Conservation (phyloP, 2,329 filamentous ascomycete species). For the Plectosphaerella sp. region DNA sequence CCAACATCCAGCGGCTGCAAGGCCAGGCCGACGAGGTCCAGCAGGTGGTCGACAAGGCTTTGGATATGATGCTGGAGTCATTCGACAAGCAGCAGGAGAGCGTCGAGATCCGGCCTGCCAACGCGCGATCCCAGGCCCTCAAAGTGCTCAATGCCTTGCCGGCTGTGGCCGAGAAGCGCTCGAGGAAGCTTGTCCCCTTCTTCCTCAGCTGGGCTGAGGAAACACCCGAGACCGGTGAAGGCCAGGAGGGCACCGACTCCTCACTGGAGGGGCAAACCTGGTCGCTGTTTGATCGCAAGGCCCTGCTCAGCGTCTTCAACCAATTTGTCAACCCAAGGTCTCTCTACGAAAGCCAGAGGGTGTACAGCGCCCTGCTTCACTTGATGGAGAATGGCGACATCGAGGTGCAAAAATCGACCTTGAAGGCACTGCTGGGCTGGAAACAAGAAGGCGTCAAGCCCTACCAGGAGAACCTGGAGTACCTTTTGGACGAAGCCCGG, state of each 20-base stretch:
- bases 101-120: slow-evolving; percentile 43
- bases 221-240: slow-evolving; percentile 34
- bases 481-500: slow-evolving; percentile 81
- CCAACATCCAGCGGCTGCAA: slow-evolving; percentile 61
- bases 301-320: slow-evolving; percentile 74
- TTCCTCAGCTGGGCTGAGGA: slow-evolving; percentile 75
- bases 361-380: slow-evolving; percentile 69
- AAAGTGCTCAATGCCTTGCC: slow-evolving; percentile 72
- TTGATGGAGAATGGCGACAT: slow-evolving; percentile 84
- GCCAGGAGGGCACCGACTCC: slow-evolving; percentile 39
- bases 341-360: slow-evolving; percentile 71
- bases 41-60: slow-evolving; percentile 45
- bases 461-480: slow-evolving; percentile 82
- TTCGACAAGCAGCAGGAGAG: slow-evolving; percentile 63
- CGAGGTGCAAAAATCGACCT: slow-evolving; percentile 79
- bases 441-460: slow-evolving; percentile 70
- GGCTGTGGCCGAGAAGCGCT: slow-evolving; percentile 76
- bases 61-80: slow-evolving; percentile 53
- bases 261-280: slow-evolving; percentile 44
- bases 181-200: slow-evolving; percentile 78
- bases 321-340: slow-evolving; percentile 84
- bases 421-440: slow-evolving; percentile 86
- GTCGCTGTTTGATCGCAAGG: slow-evolving; percentile 77
- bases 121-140: slow-evolving; percentile 72
- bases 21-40: slow-evolving; percentile 47